Evolutionary conservation across 2,329 filamentous ascomycete species (phyloP).

Genomic region (Exophiala sp.): DNA sequence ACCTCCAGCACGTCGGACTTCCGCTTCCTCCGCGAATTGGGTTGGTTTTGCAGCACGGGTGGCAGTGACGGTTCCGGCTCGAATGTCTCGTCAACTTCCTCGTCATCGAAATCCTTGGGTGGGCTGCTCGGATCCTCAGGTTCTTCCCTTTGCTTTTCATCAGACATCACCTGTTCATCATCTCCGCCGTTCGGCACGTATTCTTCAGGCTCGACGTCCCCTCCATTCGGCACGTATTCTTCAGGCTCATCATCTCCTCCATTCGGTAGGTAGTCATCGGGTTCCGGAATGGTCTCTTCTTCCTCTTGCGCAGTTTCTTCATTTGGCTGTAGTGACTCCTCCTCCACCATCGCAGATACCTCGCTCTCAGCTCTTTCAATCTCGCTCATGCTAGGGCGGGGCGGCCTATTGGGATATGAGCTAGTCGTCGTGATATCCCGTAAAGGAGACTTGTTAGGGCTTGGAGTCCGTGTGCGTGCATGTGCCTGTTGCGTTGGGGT

Average conservation of each 20-base stretch:
- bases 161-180: slow-evolving; percentile 19
- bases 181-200: slow-evolving; percentile 26
- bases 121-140: slow-evolving; percentile 19
- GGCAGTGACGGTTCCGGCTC: slow-evolving; percentile 9
- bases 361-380: slow-evolving; percentile 8
- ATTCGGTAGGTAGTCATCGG: slow-evolving; percentile 3
- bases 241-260: slow-evolving; percentile 2
- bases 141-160: background rate
- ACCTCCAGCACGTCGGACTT: slow-evolving; percentile 26
- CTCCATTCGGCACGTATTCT: slow-evolving; percentile 1
- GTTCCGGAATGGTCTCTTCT: background rate
- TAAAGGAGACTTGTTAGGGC: slow-evolving; percentile 18
- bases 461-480: background rate
- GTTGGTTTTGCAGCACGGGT: slow-evolving; percentile 14
- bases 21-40: slow-evolving; percentile 27
- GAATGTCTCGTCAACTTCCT: slow-evolving; percentile 21
- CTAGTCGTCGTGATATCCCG: slow-evolving; percentile 13
- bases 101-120: slow-evolving; percentile 18
- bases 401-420: slow-evolving; percentile 13
- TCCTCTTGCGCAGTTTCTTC: slow-evolving; percentile 5
- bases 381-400: slow-evolving; percentile 5
- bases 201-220: slow-evolving; percentile 16
- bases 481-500: slow-evolving; percentile 32
- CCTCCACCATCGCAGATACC: slow-evolving; percentile 4
- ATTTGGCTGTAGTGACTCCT: slow-evolving; percentile 1